A percentile compares a stretch with the other conserved stretches of the same genome.
Evolutionary conservation across 768 basidiomycete genomes (phyloP).

Genomic region (Gymnopilus dilepis): DNA sequence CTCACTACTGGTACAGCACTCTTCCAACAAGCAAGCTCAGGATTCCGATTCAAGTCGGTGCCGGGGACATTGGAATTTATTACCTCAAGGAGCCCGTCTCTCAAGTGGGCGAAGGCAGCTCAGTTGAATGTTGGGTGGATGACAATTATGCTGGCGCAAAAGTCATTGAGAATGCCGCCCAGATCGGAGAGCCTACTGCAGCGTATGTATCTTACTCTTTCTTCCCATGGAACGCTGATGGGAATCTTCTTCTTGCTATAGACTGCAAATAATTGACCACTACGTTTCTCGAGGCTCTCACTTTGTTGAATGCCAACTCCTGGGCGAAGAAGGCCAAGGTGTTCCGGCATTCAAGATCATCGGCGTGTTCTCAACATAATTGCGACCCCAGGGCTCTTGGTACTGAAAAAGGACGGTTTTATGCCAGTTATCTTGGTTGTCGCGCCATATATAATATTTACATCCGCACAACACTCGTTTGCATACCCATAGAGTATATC

Average conservation of each 20-base stretch:
- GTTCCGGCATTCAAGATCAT: conserved; percentile 90
- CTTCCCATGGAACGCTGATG: neutral
- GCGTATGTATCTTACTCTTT: conserved; percentile 54
- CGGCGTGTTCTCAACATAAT: conserved; percentile 83
- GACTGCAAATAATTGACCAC: conserved; percentile 86
- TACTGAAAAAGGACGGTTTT: neutral
- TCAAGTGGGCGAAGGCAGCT: conserved; percentile 65
- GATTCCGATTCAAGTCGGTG: conserved; percentile 82
- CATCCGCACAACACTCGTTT: neutral
- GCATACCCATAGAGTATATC: conserved; percentile 5
- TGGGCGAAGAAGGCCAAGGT: conserved; percentile 85
- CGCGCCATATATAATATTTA: neutral
- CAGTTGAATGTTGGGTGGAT: conserved; percentile 95
- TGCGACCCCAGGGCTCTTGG: neutral
- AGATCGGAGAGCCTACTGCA: conserved; percentile 63
- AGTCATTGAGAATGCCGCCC: conserved; percentile 77
- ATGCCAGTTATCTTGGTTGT: neutral
- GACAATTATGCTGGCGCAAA: conserved; percentile 86
- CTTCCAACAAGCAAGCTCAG: conserved; percentile 82
- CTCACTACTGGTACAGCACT: conserved; percentile 93
- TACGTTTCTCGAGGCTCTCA: conserved; percentile 88
- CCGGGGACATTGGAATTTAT: conserved; percentile 93
- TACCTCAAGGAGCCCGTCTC: conserved; percentile 75
- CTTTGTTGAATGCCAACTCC: conserved; percentile 87
- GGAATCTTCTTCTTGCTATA: conserved; percentile 35